Base-by-base conservation (phyloP, 176 grass and related monocot genomes). In the Dactylis glomerata region DNA sequence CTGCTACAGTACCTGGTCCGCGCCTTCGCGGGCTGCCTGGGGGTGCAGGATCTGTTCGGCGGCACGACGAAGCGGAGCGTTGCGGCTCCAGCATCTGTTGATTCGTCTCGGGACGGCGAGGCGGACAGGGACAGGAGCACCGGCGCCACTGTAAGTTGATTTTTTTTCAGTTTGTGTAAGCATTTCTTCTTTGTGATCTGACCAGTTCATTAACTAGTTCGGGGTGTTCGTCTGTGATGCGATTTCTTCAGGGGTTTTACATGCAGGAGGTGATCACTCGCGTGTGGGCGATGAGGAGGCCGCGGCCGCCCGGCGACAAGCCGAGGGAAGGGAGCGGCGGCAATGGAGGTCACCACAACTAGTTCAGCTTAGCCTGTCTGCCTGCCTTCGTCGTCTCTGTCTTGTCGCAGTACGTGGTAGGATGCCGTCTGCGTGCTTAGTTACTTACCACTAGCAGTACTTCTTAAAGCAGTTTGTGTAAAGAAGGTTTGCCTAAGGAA, bases 261-360 rank as follows among this genome's bases (percentile, higher is more conserved):
- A 24, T 80, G 47, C 77, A 85, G 71, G 36, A 78, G 83, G 28
- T 75, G 80, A 19, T 58, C 22, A 22, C 45, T 15, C 45, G 28
- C 54, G 16, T 58, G 45, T 1, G 16, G 46, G 80, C 77, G 55
- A 16, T 76, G 84, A 24, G 75, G 51, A 37, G 30, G 74, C 84
- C 74, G 4, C 46, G 9, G 57, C 34, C 63, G 17, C 44, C 64
- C 6, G 11, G 22, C 4, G 11, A 15, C 4, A 59, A 10, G 0
- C 75, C 89, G 8, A 33, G n/a, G 16, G 84, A 87, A 83, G 88
- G 88, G 5, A 23, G n/a, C n/a, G 89, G 89, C 19, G 80, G 80
- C 13, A 40, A 75, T 12, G 84, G 89, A 49, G 89, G 89, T 0
- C 1, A 1, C 2, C 89, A 90, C 55, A 8, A 90, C 49, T 83